Evolutionary conservation across 2,329 filamentous ascomycete genomes (phyloP).

Genomic region (Dothiorella sarmentorum): DNA sequence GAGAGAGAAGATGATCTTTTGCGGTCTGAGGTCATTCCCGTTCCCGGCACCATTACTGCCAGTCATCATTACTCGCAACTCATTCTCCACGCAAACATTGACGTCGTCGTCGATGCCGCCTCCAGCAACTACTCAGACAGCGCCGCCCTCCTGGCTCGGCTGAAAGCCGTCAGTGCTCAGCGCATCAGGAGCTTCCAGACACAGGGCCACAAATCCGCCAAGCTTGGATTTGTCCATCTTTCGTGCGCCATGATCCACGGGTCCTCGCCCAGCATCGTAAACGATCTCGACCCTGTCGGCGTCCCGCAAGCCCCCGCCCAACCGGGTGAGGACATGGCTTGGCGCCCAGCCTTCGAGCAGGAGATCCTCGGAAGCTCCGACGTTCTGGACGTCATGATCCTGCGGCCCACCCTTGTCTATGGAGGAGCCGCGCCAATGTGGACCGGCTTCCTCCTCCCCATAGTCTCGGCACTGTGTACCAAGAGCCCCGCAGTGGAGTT

Average conservation of each 20-base stretch:
- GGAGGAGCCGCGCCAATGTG: conserved; percentile 34
- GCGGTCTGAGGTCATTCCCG: conserved; percentile 32
- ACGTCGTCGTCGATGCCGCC: conserved; percentile 35
- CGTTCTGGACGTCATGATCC: conserved; percentile 34
- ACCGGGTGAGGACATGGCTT: conserved; percentile 28
- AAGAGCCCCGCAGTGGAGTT: conserved; percentile 20
- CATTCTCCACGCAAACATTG: conserved; percentile 26
- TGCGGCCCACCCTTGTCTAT: conserved; percentile 36
- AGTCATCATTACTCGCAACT: conserved; percentile 3
- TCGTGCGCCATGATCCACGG: conserved; percentile 41
- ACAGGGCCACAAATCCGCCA: conserved; percentile 26
- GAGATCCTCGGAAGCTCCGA: conserved; percentile 30
- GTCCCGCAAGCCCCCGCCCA: conserved; percentile 20
- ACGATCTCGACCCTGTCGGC: conserved; percentile 31
- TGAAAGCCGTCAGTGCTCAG: conserved; percentile 24
- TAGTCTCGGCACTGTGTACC: conserved; percentile 27
- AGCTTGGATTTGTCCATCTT: conserved; percentile 39
- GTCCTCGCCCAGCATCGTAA: conserved; percentile 26
- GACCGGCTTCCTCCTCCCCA: conserved; percentile 25
- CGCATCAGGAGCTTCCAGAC: conserved; percentile 21
- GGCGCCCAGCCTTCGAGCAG: conserved; percentile 33
- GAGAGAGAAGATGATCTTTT: conserved; percentile 32
- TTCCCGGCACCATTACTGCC: conserved; percentile 26
- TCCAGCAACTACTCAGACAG: conserved; percentile 27
- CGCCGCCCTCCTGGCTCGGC: conserved; percentile 24